phyloP scores from a whole-genome alignment of 1,284 basidiomycete genomes.

The Lentinula novae-zelandiae region DNA sequence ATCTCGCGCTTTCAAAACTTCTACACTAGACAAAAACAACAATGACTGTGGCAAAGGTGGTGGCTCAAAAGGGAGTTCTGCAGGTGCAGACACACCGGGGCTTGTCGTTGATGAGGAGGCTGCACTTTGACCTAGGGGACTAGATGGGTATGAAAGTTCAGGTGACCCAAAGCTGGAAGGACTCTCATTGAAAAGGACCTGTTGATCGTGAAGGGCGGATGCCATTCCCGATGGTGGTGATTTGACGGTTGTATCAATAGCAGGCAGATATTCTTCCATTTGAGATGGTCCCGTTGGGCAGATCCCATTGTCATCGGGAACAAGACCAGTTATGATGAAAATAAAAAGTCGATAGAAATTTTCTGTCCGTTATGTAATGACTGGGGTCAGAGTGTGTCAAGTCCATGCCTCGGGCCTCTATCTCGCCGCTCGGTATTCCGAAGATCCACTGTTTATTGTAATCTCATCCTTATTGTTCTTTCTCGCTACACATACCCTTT shows the following conservation, averaged over 20 bases:
- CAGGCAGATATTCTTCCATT: conserved; percentile 1
- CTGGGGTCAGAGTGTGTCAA: conserved; percentile 5
- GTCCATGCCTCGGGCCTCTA: too few species aligned
- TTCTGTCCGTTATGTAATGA: conserved; percentile 2
- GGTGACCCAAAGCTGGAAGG: conserved; percentile 12
- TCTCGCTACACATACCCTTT: too few species aligned
- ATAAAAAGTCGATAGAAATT: conserved; percentile 5
- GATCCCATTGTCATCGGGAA: conserved; percentile 1
- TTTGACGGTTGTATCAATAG: background rate
- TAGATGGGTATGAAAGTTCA: conserved; percentile 28
- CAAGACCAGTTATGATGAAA: conserved; percentile 4
- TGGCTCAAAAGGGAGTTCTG: conserved; percentile 26
- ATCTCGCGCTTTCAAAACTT: conserved; percentile 18
- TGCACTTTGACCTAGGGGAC: conserved; percentile 31
- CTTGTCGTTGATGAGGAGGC: conserved; percentile 34
- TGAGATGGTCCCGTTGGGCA: conserved; percentile 8
- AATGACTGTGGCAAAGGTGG: conserved; percentile 27
- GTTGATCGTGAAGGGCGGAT: background rate
- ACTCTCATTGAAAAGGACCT: conserved; percentile 6
- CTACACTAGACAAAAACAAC: conserved; percentile 28
- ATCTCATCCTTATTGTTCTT: too few species aligned
- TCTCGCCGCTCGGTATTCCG: too few species aligned
- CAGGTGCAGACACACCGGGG: conserved; percentile 28
- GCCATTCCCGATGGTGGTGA: background rate
- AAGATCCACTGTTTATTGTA: too few species aligned